Evolutionary conservation across 2,329 filamentous ascomycete species (phyloP).

Genomic region (Cercospora janseana): DNA sequence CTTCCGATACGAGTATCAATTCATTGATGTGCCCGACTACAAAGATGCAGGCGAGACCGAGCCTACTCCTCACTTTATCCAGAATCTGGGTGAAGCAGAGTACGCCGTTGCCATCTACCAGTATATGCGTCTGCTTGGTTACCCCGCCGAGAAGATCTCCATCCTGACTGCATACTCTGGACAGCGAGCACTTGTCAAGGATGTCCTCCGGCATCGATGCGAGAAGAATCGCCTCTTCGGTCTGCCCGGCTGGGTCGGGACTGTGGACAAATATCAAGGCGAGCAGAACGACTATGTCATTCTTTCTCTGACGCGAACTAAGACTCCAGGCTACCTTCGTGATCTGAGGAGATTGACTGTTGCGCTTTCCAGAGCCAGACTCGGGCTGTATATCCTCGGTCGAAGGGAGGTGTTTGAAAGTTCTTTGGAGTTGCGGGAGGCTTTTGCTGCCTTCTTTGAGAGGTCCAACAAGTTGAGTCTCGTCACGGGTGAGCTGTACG

Average conservation of each 20-base stretch:
- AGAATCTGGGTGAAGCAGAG: constrained; percentile 95
- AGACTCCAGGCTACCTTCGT: constrained; percentile 84
- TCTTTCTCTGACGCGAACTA: constrained; percentile 85
- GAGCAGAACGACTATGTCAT: constrained; percentile 99
- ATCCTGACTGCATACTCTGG: constrained; percentile 94
- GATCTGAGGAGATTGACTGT: constrained; percentile 93
- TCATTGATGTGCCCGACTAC: constrained; percentile 92
- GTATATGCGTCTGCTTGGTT: constrained; percentile 95
- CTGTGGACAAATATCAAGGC: constrained; percentile 97
- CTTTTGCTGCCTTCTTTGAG: constrained; percentile 78
- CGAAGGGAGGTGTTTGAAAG: constrained; percentile 84
- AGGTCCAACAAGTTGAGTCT: constrained; percentile 65
- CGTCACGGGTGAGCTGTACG: constrained; percentile 83
- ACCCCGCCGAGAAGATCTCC: constrained; percentile 77
- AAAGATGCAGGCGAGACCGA: constrained; percentile 85
- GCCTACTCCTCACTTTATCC: constrained; percentile 89
- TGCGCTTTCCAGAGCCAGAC: constrained; percentile 83
- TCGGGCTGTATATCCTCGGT: constrained; percentile 90
- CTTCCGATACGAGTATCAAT: constrained; percentile 92
- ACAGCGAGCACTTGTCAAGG: constrained; percentile 80
- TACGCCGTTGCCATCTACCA: constrained; percentile 94
- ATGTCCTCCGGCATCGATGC: constrained; percentile 82
- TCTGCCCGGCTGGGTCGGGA: constrained; percentile 82
- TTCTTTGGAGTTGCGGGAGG: constrained; percentile 81
- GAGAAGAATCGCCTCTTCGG: constrained; percentile 81